Conservation (phyloP, 148 eudicot genomes). For the Rhododendron henanense region DNA sequence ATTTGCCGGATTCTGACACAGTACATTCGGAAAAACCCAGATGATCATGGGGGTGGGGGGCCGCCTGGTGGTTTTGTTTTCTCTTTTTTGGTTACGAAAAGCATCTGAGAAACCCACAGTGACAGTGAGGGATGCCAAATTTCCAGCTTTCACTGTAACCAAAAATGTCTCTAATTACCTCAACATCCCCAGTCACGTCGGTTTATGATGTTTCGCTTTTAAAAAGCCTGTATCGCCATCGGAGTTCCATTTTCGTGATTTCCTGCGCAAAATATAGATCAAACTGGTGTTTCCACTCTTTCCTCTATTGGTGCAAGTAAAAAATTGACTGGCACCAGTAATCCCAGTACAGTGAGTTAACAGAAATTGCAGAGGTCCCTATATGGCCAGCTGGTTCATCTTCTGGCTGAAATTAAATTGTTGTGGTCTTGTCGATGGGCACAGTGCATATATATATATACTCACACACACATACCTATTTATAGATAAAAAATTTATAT, state of each 20-base stretch:
- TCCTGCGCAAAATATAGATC: neutral
- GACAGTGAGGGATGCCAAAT: neutral
- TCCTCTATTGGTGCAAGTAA: neutral
- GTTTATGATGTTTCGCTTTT: conserved; percentile 17
- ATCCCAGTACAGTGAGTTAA: neutral
- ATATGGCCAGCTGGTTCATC: neutral
- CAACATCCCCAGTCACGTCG: neutral
- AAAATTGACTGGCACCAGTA: neutral
- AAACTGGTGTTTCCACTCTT: neutral
- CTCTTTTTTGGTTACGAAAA: neutral
- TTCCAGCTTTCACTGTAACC: conserved; percentile 32
- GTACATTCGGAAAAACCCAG: neutral
- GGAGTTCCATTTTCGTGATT: neutral
- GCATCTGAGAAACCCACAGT: conserved; percentile 9
- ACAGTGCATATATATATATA: neutral
- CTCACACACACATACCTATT: neutral
- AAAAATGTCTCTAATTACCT: conserved; percentile 3
- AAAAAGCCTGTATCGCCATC: neutral
- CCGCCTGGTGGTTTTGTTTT: neutral
- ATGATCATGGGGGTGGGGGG: neutral
- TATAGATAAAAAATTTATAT: no score
- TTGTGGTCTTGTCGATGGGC: neutral
- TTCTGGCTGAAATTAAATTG: neutral
- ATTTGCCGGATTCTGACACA: conserved; percentile 14
- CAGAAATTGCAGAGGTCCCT: neutral